These are phyloP conservation scores for Aphanocladium album DNA, from an alignment of 2,329 filamentous ascomycete species.

Conservation along the genomic window DNA sequence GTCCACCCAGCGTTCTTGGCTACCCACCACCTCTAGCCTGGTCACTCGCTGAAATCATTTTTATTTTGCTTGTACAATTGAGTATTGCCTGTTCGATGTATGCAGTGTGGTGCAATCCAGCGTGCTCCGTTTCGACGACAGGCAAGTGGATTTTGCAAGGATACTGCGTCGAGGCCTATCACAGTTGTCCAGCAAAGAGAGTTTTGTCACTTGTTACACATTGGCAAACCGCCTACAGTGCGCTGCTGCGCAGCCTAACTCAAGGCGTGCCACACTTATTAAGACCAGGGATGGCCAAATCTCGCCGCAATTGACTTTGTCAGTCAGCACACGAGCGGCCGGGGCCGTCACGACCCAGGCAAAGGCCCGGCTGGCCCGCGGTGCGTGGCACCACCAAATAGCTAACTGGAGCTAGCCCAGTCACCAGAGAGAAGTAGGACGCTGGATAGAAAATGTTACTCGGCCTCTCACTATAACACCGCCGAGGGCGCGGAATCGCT, in stretches of 20 bases:
- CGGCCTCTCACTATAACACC: neutral
- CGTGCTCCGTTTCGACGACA: neutral
- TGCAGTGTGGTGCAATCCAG: neutral
- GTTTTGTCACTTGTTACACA: neutral
- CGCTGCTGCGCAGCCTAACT: neutral
- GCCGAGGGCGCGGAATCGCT: neutral
- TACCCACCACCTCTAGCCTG: neutral
- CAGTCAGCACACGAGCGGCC: neutral
- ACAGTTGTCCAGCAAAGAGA: neutral
- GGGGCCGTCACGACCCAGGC: neutral
- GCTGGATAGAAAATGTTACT: neutral
- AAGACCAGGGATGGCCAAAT: neutral
- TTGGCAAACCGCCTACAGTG: neutral
- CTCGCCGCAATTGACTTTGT: neutral
- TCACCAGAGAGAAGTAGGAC: neutral
- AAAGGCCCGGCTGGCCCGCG: neutral
- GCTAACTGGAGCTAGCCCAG: neutral
- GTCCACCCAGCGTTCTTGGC: neutral
- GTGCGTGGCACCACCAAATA: neutral
- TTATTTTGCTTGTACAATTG: neutral
- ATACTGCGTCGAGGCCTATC: neutral
- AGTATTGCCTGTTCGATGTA: neutral
- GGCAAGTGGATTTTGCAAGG: neutral
- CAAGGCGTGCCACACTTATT: neutral
- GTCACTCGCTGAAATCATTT: neutral